phyloP scores from a whole-genome alignment of 2,329 filamentous ascomycete species.

The Fusarium tricinctum region DNA sequence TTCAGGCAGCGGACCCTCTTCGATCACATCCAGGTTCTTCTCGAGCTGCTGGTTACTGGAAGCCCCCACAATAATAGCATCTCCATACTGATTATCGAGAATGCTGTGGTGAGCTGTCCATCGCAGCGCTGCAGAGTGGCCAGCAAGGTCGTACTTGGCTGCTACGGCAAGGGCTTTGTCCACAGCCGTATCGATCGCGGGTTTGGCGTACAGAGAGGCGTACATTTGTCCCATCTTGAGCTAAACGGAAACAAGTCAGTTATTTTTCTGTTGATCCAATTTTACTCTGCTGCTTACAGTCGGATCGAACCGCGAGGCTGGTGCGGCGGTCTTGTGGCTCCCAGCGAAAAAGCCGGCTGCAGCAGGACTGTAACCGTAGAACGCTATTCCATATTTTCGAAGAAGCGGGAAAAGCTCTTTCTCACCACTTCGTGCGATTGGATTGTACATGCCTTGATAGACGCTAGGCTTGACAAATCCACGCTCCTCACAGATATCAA shows the following conservation, averaged over 20 bases:
- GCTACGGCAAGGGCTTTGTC: constrained; percentile 48
- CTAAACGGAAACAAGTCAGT: constrained; percentile 6
- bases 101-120: constrained; percentile 58
- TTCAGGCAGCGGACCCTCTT: constrained; percentile 58
- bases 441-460: constrained; percentile 65
- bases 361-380: constrained; percentile 58
- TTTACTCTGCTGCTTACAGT: constrained; percentile 32
- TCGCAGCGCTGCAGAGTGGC: constrained; percentile 58
- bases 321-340: constrained; percentile 38
- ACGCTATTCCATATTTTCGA: constrained; percentile 58
- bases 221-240: constrained; percentile 46
- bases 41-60: constrained; percentile 55
- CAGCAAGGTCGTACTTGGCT: constrained; percentile 54
- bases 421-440: constrained; percentile 59
- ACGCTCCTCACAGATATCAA: constrained; percentile 59
- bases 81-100: constrained; percentile 52
- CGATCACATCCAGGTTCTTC: constrained; percentile 53
- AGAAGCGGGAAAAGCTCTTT: constrained; percentile 59
- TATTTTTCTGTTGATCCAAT: accelerated
- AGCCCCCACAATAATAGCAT: constrained; percentile 55
- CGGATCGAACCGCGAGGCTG: constrained; percentile 44
- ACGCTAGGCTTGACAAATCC: constrained; percentile 60
- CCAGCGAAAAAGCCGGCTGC: constrained; percentile 48
- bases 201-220: constrained; percentile 46
- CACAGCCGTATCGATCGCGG: constrained; percentile 48